These are phyloP conservation scores for Puccinia coronata DNA, from an alignment of 1,284 basidiomycete species.

Conservation along the genomic window DNA sequence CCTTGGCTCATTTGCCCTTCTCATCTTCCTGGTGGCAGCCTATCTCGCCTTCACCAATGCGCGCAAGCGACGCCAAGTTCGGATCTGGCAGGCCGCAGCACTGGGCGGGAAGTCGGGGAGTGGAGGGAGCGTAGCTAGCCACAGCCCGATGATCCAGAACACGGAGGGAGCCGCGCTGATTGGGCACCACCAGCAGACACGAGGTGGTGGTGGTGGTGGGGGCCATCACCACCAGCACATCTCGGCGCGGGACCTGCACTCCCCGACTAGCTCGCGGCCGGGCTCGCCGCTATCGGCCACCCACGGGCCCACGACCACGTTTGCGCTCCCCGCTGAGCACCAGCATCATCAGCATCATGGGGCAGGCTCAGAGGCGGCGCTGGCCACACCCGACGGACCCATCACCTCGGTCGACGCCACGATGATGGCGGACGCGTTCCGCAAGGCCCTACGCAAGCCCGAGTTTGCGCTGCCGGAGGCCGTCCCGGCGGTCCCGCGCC, in stretches of 20 bases:
- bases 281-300: constrained; percentile 34
- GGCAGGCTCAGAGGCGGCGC: not conserved
- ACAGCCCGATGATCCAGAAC: constrained; percentile 45
- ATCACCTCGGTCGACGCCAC: constrained; percentile 79
- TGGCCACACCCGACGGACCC: constrained; percentile 62
- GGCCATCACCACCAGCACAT: no score
- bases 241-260: constrained; percentile 12
- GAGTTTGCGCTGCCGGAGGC: constrained; percentile 63
- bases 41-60: constrained; percentile 31
- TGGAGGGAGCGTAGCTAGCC: constrained; percentile 23
- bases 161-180: constrained; percentile 27
- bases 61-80: constrained; percentile 14
- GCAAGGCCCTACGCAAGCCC: constrained; percentile 76
- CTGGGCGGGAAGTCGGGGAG: constrained; percentile 1
- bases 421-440: constrained; percentile 82
- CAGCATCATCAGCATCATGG: not conserved
- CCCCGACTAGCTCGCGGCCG: constrained; percentile 28
- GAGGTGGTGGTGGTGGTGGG: not conserved
- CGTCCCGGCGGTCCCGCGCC: no score
- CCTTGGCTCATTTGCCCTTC: constrained; percentile 30
- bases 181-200: not conserved
- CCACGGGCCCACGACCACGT: not conserved
- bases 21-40: constrained; percentile 32
- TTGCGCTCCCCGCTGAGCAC: not conserved
- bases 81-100: constrained; percentile 33